Conservation (phyloP, 2,329 filamentous ascomycete genomes). For the Polytolypa hystricis region DNA sequence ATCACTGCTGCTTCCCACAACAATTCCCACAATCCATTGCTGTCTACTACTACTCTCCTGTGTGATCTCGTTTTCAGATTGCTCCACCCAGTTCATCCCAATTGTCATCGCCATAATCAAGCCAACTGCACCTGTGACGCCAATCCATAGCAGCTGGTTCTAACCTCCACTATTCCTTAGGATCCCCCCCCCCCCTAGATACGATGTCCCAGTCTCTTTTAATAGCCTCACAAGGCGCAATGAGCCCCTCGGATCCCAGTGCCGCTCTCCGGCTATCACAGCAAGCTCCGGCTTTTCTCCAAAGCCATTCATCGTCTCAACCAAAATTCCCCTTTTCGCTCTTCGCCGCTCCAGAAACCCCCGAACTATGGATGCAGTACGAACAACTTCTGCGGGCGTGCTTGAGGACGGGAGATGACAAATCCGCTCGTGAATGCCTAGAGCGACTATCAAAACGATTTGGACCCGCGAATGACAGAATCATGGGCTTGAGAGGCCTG, state of each 20-base stretch:
- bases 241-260: conserved; percentile 33
- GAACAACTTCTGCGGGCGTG: conserved; percentile 81
- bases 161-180: too few relatives aligned
- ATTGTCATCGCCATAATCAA: too few relatives aligned
- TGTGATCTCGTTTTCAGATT: too few relatives aligned
- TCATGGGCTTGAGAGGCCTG: conserved; percentile 72
- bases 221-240: conserved; percentile 11
- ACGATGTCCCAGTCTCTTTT: conserved; percentile 3
- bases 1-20: too few relatives aligned
- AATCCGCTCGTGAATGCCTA: conserved; percentile 63
- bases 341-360: conserved; percentile 49
- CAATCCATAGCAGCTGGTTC: too few relatives aligned
- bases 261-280: conserved; percentile 34
- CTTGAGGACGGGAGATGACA: conserved; percentile 72
- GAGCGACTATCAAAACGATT: conserved; percentile 69
- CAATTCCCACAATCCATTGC: too few relatives aligned
- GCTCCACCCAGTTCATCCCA: too few relatives aligned
- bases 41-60: too few relatives aligned
- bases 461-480: conserved; percentile 69
- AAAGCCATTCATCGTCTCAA: conserved; percentile 38
- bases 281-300: conserved; percentile 31
- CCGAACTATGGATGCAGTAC: conserved; percentile 73
- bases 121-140: too few relatives aligned
- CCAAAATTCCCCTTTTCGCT: conserved; percentile 43
- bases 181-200: too few relatives aligned